These are phyloP conservation scores for Nakaseomyces uthaithaninus DNA, from an alignment of 1,139 yeast species.

Conservation along the genomic window DNA sequence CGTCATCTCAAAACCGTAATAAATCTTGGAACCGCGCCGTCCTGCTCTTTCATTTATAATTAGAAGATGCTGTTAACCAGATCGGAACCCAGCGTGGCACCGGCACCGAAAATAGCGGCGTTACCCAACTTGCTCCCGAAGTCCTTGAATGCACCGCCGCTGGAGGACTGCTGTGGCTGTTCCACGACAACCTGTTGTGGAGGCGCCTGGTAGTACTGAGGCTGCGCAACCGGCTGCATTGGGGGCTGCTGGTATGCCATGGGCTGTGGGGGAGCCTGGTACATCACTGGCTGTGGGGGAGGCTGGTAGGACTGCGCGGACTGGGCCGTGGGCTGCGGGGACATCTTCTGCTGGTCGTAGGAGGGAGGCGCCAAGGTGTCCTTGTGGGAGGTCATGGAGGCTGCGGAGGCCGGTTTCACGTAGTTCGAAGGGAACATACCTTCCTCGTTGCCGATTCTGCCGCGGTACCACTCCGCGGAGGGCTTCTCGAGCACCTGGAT, in stretches of 20 bases:
- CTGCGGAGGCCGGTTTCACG: conserved; percentile 43
- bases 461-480: conserved; percentile 90
- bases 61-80: conserved; percentile 77
- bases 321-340: conserved; percentile 20
- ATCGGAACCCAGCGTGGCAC: conserved; percentile 90
- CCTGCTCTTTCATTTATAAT: no score
- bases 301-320: conserved; percentile 13
- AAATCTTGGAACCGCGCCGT: no score
- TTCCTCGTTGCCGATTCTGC: conserved; percentile 46
- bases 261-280: not conserved
- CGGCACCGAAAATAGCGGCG: conserved; percentile 95
- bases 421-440: conserved; percentile 93
- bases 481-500: conserved; percentile 63
- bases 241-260: conserved; percentile 4
- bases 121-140: conserved; percentile 83
- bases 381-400: conserved; percentile 22
- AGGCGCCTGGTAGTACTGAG: conserved; percentile 15
- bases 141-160: conserved; percentile 38
- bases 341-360: conserved; percentile 1
- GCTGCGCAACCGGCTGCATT: conserved; percentile 14
- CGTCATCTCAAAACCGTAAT: no score
- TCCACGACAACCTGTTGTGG: conserved; percentile 13
- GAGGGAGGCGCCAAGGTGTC: conserved; percentile 1
- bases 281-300: not conserved
- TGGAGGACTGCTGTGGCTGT: conserved; percentile 15